Evolutionary conservation across 2,329 filamentous ascomycete genomes (phyloP), one percentile per base, ranked within the genome.

Genomic region (Geosmithia flava): DNA sequence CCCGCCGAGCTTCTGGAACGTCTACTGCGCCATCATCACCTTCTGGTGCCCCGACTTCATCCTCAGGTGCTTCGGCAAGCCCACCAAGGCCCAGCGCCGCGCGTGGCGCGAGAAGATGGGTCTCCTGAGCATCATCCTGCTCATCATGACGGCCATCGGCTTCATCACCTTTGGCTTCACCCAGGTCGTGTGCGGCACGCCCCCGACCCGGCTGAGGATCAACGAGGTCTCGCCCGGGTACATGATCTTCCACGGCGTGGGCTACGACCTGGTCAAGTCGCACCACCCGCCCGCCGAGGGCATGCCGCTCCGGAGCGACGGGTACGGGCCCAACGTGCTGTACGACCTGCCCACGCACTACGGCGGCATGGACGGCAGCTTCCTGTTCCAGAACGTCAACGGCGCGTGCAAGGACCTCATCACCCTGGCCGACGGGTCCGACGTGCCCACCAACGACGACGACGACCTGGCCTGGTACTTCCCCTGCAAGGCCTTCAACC

Each of bases 21-120:
- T 94, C 3, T 98, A 98, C 69, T 98, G 93, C 66, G 84, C 86
- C 45, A 79, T 95, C 53, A 69, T 98, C 54, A 98, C 93, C 0
- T 96, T 97, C 59, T 97, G 93, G 90, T 85, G 81, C 50, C 93
- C 93, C 1, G 83, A 89, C 61, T 85, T 91, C 52, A 67, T 96
- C 27, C 71, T 98, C 48, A 79, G 76, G 54, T 95, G 87, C 66
- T 93, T 89, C 59, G 89, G 90, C 40, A 94, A 86, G 73, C 80
- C 81, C 7, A 76, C 86, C 44, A 93, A 86, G 64, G 88, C 84
- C 16, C 88, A 97, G 64, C 85, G 89, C 61, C 79, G 88, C 58
- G 93, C 93, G 2, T 98, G 93, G 93, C 80, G 93, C 55, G 93
- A 98, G 63, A 98, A 98, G 75, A 94, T 98, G 74, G 93, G 93